A percentile compares a stretch with the other conserved stretches of the same genome.
phyloP scores from a whole-genome alignment of 163 green algal genomes.

The Scenedesmus sp. region DNA sequence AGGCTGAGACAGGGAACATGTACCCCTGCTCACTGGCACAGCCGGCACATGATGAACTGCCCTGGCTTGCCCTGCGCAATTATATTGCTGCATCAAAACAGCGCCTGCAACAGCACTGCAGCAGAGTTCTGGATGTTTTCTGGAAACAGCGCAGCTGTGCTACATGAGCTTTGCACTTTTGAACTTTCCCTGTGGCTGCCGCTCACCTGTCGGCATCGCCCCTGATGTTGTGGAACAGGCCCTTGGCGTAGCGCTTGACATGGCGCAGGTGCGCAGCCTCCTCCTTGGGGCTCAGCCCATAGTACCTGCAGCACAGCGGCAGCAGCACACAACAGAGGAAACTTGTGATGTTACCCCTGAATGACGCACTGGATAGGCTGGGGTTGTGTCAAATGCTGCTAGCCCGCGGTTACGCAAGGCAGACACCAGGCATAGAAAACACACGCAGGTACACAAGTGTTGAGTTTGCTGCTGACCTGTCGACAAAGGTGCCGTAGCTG shows the following conservation, averaged over 20 bases:
- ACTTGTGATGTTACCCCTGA: background rate
- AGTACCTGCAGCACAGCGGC: conserved; percentile 21
- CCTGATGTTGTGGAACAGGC: conserved; percentile 46
- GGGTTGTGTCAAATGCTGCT: background rate
- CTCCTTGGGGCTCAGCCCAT: conserved; percentile 21
- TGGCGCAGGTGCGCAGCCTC: conserved; percentile 37
- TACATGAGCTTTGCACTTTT: background rate
- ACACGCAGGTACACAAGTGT: no score
- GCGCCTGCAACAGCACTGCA: background rate
- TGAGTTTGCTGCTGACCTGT: background rate
- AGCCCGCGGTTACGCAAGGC: background rate
- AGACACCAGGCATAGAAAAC: background rate
- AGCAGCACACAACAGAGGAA: background rate
- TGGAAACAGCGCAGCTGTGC: background rate
- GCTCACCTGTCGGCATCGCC: conserved; percentile 31
- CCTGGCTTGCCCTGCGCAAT: background rate
- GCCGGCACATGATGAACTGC: no score
- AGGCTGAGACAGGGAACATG: background rate
- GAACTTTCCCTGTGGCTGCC: background rate
- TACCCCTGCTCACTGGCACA: background rate
- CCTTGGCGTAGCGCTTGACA: conserved; percentile 44
- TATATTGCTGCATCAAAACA: background rate
- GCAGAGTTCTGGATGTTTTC: no score
- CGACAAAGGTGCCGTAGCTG: conserved; percentile 12
- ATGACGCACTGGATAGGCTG: background rate